These are phyloP conservation scores for Elongisporangium anandrum DNA, from an alignment of 352 stramenopile genomes.

Conservation along the genomic window DNA sequence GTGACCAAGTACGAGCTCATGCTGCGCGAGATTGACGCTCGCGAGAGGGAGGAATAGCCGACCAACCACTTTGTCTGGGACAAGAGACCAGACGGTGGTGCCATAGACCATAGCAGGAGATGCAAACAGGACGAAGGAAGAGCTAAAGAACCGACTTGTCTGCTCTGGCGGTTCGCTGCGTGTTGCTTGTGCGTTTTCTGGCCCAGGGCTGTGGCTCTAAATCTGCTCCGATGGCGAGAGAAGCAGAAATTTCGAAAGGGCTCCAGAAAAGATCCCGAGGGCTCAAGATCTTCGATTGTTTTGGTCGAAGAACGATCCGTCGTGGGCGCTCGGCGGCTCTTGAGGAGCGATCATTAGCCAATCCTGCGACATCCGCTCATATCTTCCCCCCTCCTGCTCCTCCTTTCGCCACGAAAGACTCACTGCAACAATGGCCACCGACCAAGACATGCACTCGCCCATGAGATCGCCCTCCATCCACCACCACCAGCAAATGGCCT, in stretches of 20 bases:
- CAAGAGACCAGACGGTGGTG: no score
- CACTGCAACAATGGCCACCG: neutral
- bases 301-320: neutral
- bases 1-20: conserved; percentile 84
- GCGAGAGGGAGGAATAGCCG: conserved; percentile 21
- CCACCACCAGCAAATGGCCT: neutral
- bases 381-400: neutral
- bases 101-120: no score
- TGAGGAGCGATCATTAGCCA: neutral
- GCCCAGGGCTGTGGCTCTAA: no score
- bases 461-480: neutral
- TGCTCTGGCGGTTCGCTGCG: no score
- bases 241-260: neutral
- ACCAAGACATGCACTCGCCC: neutral
- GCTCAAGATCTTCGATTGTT: neutral
- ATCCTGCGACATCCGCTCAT: neutral
- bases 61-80: neutral
- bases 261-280: neutral
- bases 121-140: no score
- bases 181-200: no score
- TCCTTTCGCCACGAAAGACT: neutral
- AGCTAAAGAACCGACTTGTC: neutral
- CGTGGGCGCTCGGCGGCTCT: neutral
- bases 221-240: no score
- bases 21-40: conserved; percentile 60